Conservation (phyloP, 2,329 filamentous ascomycete genomes). For the Sclerotinia sclerotiorum region DNA sequence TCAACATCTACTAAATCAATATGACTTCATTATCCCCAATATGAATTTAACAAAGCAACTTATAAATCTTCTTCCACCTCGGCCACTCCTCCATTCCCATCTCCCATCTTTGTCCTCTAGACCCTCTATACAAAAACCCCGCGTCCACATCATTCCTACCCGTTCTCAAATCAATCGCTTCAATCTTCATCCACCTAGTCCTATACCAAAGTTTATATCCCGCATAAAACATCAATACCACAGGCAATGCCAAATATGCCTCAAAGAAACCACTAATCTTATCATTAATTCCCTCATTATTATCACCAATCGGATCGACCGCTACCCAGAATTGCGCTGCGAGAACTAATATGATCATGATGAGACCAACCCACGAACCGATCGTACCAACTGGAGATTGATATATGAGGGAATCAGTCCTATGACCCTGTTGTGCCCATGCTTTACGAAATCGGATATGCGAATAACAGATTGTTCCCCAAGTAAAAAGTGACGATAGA, state of each 20-base stretch:
- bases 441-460: slow-evolving; percentile 88
- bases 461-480: slow-evolving; percentile 78
- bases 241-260: slow-evolving; percentile 67
- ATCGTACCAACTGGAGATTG: slow-evolving; percentile 56
- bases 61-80: slow-evolving; percentile 6
- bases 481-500: slow-evolving; percentile 73
- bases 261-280: slow-evolving; percentile 70
- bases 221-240: slow-evolving; percentile 66
- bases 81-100: neutral
- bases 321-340: slow-evolving; percentile 72
- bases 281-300: slow-evolving; percentile 43
- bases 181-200: slow-evolving; percentile 64
- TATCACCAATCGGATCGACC: slow-evolving; percentile 64
- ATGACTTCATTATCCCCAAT: neutral
- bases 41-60: neutral
- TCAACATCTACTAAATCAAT: neutral
- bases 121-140: slow-evolving; percentile 65
- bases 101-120: slow-evolving; percentile 49
- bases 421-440: slow-evolving; percentile 65
- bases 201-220: slow-evolving; percentile 75
- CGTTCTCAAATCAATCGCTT: slow-evolving; percentile 83
- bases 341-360: slow-evolving; percentile 49
- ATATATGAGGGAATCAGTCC: slow-evolving; percentile 63
- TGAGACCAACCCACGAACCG: slow-evolving; percentile 62
- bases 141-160: slow-evolving; percentile 66